Percentiles rank a stretch among this genome's conserved stretches.
Evolutionary conservation across 495 filamentous ascomycete genomes (phyloP).

Genomic region (Lasiosphaeriaceae sp.): DNA sequence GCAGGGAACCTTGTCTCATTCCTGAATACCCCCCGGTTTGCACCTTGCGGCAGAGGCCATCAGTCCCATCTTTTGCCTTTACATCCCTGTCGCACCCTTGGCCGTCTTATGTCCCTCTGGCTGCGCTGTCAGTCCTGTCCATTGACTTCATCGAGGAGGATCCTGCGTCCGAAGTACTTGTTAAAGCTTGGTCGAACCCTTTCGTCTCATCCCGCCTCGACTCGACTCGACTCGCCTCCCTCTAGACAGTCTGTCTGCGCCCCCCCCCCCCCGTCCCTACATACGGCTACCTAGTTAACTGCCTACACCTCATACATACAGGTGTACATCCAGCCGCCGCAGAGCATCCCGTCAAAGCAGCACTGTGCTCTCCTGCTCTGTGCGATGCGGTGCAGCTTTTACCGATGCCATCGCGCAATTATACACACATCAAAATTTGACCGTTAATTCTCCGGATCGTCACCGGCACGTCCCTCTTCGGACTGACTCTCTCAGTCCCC

Average conservation of each 20-base stretch:
- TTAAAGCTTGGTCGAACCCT: conserved; percentile 16
- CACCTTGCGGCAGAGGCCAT: conserved; percentile 1
- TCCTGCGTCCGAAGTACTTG: not conserved
- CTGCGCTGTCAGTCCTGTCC: conserved; percentile 3
- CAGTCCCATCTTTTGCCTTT: conserved; percentile 6
- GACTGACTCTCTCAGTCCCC: conserved; percentile 5
- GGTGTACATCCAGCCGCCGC: no score
- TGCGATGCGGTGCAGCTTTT: not conserved
- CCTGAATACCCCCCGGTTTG: no score
- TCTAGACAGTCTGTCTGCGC: not conserved
- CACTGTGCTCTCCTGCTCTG: no score
- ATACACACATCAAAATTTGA: conserved; percentile 28
- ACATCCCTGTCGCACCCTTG: not conserved
- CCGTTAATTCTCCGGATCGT: conserved; percentile 33
- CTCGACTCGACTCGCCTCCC: no score
- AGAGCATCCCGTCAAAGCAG: no score
- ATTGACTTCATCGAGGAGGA: conserved; percentile 26
- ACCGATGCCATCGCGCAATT: not conserved
- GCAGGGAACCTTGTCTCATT: no score
- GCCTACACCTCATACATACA: no score
- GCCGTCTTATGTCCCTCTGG: not conserved
- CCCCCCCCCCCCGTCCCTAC: not conserved
- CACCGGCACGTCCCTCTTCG: conserved; percentile 18
- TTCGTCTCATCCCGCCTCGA: not conserved
- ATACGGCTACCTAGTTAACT: not conserved